A percentile compares a stretch with the other conserved stretches of the same genome.
Evolutionary conservation across 2,329 filamentous ascomycete genomes (phyloP).

Genomic region (Trichoderma koningiopsis): DNA sequence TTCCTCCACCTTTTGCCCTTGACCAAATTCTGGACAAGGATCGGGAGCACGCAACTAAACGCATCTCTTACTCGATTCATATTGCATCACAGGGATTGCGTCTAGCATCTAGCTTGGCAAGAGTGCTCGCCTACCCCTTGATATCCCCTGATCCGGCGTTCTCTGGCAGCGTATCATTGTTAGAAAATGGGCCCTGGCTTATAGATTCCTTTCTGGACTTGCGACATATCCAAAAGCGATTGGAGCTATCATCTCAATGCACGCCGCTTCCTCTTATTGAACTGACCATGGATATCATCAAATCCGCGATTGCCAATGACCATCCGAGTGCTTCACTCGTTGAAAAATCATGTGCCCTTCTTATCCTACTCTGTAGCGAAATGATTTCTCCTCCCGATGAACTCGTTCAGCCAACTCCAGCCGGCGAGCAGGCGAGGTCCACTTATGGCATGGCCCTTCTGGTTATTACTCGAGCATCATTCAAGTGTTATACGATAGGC

Average conservation of each 20-base stretch:
- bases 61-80: conserved; percentile 45
- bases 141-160: conserved; percentile 39
- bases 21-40: conserved; percentile 39
- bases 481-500: conserved; percentile 39
- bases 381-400: conserved; percentile 39
- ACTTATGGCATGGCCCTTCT: conserved; percentile 45
- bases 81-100: conserved; percentile 48
- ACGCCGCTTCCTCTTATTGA: conserved; percentile 43
- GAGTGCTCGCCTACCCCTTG: conserved; percentile 47
- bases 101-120: conserved; percentile 49
- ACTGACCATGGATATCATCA: conserved; percentile 41
- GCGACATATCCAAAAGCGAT: conserved; percentile 43
- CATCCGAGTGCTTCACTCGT: conserved; percentile 31
- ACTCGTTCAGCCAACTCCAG: conserved; percentile 35
- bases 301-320: conserved; percentile 28
- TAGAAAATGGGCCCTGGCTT: conserved; percentile 51
- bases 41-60: conserved; percentile 32
- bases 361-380: conserved; percentile 48
- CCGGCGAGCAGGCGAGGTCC: conserved; percentile 36
- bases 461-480: conserved; percentile 42
- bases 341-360: conserved; percentile 43
- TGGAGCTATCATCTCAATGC: conserved; percentile 37
- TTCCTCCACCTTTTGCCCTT: conserved; percentile 46
- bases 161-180: conserved; percentile 39
- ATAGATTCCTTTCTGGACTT: conserved; percentile 52